Evolutionary conservation across 1,284 basidiomycete genomes (phyloP).

Genomic region (Vanrija sp.): DNA sequence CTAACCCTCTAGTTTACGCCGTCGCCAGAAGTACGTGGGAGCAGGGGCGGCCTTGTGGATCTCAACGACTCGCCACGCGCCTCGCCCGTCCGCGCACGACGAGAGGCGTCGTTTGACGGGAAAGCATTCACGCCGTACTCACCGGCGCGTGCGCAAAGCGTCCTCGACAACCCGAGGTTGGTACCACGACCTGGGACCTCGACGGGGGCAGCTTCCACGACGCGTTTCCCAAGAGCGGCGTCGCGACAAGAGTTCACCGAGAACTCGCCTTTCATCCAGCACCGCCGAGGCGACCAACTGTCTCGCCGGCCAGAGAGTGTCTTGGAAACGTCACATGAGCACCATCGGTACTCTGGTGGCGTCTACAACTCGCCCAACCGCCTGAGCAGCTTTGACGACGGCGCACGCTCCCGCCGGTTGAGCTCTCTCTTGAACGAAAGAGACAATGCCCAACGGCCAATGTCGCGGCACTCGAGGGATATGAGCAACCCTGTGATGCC

Average conservation of each 20-base stretch:
- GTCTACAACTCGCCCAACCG: background rate
- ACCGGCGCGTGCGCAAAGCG: too few relatives aligned
- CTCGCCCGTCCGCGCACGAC: background rate
- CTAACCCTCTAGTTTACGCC: slow-evolving; percentile 30
- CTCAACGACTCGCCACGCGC: slow-evolving; percentile 1
- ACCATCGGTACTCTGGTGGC: slow-evolving; percentile 8
- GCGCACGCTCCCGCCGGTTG: background rate
- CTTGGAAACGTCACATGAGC: slow-evolving; percentile 12
- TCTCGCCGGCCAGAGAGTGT: slow-evolving; percentile 16
- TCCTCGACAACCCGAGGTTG: too few relatives aligned
- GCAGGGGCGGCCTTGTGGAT: background rate
- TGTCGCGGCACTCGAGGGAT: too few relatives aligned
- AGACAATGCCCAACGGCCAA: too few relatives aligned
- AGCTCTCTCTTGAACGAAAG: background rate
- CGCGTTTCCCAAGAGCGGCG: too few relatives aligned
- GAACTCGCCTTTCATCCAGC: slow-evolving; percentile 9
- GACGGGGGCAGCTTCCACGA: too few relatives aligned
- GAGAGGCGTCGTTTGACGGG: background rate
- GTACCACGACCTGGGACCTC: too few relatives aligned
- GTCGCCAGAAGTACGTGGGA: slow-evolving; percentile 19
- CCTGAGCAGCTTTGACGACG: background rate
- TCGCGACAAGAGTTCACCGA: slow-evolving; percentile 7
- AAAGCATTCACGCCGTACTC: background rate
- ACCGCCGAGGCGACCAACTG: slow-evolving; percentile 1
- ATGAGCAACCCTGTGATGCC: too few relatives aligned